These are phyloP conservation scores for Neurospora sp. DNA, from an alignment of 495 filamentous ascomycete species.

Conservation along the genomic window DNA sequence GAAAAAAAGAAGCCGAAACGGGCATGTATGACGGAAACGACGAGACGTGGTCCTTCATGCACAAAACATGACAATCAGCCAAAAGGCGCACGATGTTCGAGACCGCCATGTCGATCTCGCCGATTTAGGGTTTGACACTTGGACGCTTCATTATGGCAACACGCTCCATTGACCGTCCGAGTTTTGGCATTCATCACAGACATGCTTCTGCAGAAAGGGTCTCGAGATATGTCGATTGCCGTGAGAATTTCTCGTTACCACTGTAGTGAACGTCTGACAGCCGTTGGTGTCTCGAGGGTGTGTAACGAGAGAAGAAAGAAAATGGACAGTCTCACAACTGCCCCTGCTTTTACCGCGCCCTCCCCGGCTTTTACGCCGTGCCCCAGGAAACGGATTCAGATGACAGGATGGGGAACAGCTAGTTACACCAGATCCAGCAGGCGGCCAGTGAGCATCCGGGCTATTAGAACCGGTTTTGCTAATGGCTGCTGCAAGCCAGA, in stretches of 20 bases:
- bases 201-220: neutral
- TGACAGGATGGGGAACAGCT: constrained; percentile 1
- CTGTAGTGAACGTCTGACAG: neutral
- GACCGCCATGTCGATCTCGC: neutral
- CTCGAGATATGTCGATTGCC: neutral
- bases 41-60: neutral
- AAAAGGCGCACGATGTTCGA: neutral
- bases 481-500: neutral
- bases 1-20: neutral
- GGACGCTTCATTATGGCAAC: neutral
- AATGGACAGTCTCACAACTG: neutral
- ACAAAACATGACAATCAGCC: neutral
- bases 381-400: neutral
- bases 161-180: neutral
- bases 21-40: neutral
- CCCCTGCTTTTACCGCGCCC: neutral
- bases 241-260: neutral
- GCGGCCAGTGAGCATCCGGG: neutral
- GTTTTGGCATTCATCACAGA: neutral
- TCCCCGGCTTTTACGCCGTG: neutral
- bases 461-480: neutral
- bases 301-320: neutral
- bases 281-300: neutral
- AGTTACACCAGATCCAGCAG: constrained; percentile 13
- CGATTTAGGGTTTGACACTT: neutral